Evolutionary conservation across 352 stramenopile genomes (phyloP), one percentile per base, ranked within the genome.

Genomic region (Peronospora farinosa): DNA sequence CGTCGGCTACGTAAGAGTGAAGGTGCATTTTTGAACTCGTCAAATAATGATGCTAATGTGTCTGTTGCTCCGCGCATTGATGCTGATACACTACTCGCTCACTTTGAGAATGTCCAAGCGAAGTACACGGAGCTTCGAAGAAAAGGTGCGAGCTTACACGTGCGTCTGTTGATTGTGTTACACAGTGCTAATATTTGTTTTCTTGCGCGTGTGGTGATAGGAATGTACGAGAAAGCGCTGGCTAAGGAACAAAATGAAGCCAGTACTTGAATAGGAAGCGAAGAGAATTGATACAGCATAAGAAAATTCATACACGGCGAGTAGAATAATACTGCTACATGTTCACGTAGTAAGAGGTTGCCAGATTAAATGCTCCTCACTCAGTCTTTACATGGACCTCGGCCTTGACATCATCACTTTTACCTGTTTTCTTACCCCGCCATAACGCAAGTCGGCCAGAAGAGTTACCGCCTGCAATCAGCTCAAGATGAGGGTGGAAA

Each of bases 381-480:
- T 58, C 56, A 12, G 25, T 49, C 25, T 65, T 65, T 13, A 63
- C 38, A 31, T 39, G 17, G 33, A 35, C 8, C 3, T 51, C 45
- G 33, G 13, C 30, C 19, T 59, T 51, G 40, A 57, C 28, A 30
- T 52, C 37, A n/a, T 51, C 49, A 5, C 19, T 35, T 51, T 60
- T 70, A 11, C 41, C 43, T 4, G 43, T 57, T 27, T 65, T 69
- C 40, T 54, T 53, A 2, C 67, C 54, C 31, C 76, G 61, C 69
- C 78, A 92, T 7, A 92, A 51, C 42, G 72, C 69, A 25, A 89
- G 50, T 12, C 83, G 61, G 0, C 83, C 80, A 2, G 75, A 90
- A 3, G 74, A 90, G 53, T 94, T 95, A 17, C 80, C 79, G 5
- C 84, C 76, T 0, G 69, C 73, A 42, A 95, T 82, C 7, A 79